phyloP scores from a whole-genome alignment of 2,329 filamentous ascomycete genomes.

The Fusarium torulosum region DNA sequence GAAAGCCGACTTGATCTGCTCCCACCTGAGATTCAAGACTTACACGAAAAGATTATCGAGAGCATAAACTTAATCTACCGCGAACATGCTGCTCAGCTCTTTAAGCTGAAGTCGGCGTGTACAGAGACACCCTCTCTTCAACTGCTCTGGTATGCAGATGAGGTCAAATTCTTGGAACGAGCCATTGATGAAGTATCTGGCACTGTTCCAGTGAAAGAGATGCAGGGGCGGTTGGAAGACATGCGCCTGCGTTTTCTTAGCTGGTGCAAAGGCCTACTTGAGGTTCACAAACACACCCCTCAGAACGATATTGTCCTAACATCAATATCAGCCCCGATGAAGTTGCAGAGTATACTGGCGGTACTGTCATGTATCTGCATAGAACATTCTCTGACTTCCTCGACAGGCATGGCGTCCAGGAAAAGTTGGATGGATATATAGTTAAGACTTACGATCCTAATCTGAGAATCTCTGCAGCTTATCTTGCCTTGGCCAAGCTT shows the following conservation, averaged over 20 bases:
- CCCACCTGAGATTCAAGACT: no score
- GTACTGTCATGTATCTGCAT: background rate
- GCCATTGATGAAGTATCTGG: background rate
- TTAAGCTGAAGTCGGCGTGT: no score
- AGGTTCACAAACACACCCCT: background rate
- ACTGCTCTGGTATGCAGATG: background rate
- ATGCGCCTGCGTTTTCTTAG: constrained; percentile 15
- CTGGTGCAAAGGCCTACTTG: constrained; percentile 19
- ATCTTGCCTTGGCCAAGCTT: background rate
- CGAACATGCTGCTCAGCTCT: no score
- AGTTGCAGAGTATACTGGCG: fast-evolving
- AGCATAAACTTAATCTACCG: no score
- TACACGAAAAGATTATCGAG: no score
- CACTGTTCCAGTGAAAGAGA: fast-evolving
- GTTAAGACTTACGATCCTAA: background rate
- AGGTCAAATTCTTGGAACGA: background rate
- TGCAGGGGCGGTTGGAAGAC: background rate
- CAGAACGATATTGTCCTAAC: fast-evolving
- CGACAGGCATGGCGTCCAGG: fast-evolving
- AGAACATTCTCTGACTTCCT: constrained; percentile 10
- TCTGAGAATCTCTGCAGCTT: constrained; percentile 1
- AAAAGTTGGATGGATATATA: background rate
- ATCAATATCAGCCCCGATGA: background rate
- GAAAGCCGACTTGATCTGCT: no score
- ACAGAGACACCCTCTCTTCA: no score